Conservation (phyloP, 192 early-diverging fungal species). For the Spinellus fusiger region DNA sequence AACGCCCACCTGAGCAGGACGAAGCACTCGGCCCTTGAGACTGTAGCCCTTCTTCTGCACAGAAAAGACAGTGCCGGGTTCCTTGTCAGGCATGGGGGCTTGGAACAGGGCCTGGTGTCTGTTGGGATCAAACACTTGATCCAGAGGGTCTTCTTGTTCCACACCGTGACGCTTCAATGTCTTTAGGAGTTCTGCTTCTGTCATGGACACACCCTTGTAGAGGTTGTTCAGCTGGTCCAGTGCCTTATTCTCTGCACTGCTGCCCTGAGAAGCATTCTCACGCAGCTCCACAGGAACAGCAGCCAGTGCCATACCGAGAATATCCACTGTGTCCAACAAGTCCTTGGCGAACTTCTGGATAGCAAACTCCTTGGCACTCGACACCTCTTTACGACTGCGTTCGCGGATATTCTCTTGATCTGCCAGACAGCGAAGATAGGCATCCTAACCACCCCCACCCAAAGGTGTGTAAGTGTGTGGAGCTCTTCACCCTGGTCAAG, state of each 20-base stretch:
- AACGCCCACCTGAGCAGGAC: conserved; percentile 96
- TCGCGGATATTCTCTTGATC: conserved; percentile 95
- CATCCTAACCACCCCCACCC: conserved; percentile 72
- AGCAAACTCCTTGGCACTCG: conserved; percentile 75
- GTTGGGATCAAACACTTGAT: conserved; percentile 92
- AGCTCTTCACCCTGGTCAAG: not conserved
- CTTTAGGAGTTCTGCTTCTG: conserved; percentile 76
- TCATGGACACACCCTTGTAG: conserved; percentile 86
- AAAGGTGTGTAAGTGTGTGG: too few species aligned
- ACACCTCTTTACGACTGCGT: conserved; percentile 81
- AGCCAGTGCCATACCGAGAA: conserved; percentile 83
- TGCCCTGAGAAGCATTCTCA: conserved; percentile 13
- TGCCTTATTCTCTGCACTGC: conserved; percentile 19
- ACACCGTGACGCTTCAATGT: conserved; percentile 84
- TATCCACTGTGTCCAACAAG: conserved; percentile 85
- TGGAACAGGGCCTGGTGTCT: conserved; percentile 94
- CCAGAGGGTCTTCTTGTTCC: conserved; percentile 75
- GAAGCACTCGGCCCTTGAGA: conserved; percentile 84
- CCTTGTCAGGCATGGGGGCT: conserved; percentile 82
- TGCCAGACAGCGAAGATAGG: conserved; percentile 86
- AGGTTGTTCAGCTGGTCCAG: conserved; percentile 65
- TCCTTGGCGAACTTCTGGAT: conserved; percentile 99
- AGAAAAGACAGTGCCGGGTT: conserved; percentile 78
- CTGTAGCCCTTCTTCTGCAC: conserved; percentile 94
- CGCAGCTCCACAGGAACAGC: conserved; percentile 73